A percentile compares a stretch with the other conserved stretches of the same genome.
Conservation (phyloP, 2,329 filamentous ascomycete species). For the Helotiales sp. region DNA sequence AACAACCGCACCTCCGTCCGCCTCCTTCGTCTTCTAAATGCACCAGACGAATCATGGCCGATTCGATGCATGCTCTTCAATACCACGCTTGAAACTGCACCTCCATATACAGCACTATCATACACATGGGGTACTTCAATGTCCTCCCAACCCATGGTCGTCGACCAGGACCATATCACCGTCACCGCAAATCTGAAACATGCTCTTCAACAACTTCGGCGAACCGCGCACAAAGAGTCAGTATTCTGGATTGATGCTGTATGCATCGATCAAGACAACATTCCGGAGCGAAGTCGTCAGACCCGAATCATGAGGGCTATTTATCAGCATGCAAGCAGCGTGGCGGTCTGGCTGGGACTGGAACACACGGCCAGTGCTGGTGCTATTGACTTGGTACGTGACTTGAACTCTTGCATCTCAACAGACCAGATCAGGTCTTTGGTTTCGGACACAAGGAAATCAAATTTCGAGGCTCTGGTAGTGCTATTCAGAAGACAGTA, state of each 20-base stretch:
- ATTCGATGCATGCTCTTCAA: constrained; percentile 22
- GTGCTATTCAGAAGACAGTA: constrained; percentile 40
- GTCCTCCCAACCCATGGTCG: constrained; percentile 8
- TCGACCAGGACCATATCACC: constrained; percentile 13
- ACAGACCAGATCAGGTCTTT: constrained; percentile 13
- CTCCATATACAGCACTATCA: constrained; percentile 28
- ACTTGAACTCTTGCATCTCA: constrained; percentile 13
- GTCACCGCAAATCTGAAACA: constrained; percentile 24
- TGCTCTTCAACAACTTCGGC: constrained; percentile 25
- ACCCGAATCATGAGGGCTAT: constrained; percentile 27
- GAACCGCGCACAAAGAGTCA: constrained; percentile 5
- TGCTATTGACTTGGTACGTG: constrained; percentile 22
- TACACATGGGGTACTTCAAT: constrained; percentile 26
- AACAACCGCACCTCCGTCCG: constrained; percentile 13
- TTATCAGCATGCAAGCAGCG: constrained; percentile 25
- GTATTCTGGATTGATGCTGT: constrained; percentile 31
- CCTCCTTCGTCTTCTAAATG: constrained; percentile 9
- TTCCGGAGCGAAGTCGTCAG: constrained; percentile 25
- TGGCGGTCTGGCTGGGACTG: constrained; percentile 26
- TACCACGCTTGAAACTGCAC: constrained; percentile 21
- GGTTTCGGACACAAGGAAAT: constrained; percentile 14
- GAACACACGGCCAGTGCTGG: constrained; percentile 10
- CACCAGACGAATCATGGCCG: not conserved
- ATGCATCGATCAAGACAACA: constrained; percentile 29
- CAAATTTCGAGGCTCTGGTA: constrained; percentile 34